Percentiles rank a stretch among this genome's conserved stretches.
phyloP scores from a whole-genome alignment of 1,139 yeast species.

The Taphrina confusa region DNA sequence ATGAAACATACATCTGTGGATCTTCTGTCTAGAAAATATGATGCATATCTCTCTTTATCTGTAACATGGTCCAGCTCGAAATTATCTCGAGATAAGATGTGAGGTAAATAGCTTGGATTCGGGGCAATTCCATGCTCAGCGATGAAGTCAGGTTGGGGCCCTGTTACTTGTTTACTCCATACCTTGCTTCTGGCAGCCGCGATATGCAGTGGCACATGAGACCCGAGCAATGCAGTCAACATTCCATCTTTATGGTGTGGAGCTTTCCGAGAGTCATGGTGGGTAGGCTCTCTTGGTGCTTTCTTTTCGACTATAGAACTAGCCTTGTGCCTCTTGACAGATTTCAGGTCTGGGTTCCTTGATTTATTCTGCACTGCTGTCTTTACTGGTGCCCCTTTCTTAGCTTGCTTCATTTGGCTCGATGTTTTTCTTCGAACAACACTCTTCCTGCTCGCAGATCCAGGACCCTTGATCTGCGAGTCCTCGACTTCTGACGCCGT shows the following conservation, averaged over 20 bases:
- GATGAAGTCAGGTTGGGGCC: background rate
- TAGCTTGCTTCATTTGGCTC: background rate
- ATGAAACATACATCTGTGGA: background rate
- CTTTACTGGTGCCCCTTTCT: background rate
- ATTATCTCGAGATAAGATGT: background rate
- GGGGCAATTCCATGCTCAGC: background rate
- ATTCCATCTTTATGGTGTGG: constrained; percentile 11
- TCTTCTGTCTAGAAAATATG: background rate
- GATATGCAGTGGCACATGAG: background rate
- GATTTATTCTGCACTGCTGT: too few relatives aligned
- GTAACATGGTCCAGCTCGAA: background rate
- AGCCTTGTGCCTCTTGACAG: too few relatives aligned
- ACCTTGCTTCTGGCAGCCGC: background rate
- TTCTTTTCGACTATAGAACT: too few relatives aligned
- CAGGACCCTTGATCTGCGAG: background rate
- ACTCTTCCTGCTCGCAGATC: background rate
- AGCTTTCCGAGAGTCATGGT: background rate
- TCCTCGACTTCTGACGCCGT: background rate
- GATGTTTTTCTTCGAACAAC: background rate
- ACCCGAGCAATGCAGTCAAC: background rate
- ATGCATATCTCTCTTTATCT: background rate
- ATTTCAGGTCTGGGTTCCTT: too few relatives aligned
- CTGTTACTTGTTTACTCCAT: background rate
- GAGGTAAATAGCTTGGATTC: background rate
- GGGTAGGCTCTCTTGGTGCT: background rate